Percentiles rank a stretch among this genome's conserved stretches.
These are phyloP conservation scores for sorghum (Sorghum bicolor) DNA, from an alignment of 176 grass and related monocot species.

Conservation along the genomic window Sorghum_bicolor_NCBIv3 NC_012873.2:63139501-63140000, in stretches of 20 bases:
- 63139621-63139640: constrained; percentile 93
- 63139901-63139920: constrained; percentile 81
- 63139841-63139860: constrained; percentile 78
- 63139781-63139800: constrained; percentile 77
- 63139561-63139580: constrained; percentile 90
- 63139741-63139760: constrained; percentile 75
- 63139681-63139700: constrained; percentile 62
- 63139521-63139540: constrained; percentile 73
- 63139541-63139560: constrained; percentile 70
- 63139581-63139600: constrained; percentile 62
- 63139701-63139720: constrained; percentile 63
- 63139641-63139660: constrained; percentile 60
- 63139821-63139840: constrained; percentile 64
- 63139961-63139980: constrained; percentile 95
- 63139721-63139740: constrained; percentile 68
- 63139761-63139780: constrained; percentile 62
- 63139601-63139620: constrained; percentile 74
- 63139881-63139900: constrained; percentile 77
- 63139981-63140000: constrained; percentile 92
- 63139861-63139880: constrained; percentile 73
- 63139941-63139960: constrained; percentile 87
- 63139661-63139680: constrained; percentile 62
- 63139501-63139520: constrained; percentile 83
- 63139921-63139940: constrained; percentile 74
- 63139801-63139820: constrained; percentile 58